These are phyloP conservation scores for Talaromyces proteolyticus DNA, from an alignment of 495 filamentous ascomycete species.

Conservation along the genomic window DNA sequence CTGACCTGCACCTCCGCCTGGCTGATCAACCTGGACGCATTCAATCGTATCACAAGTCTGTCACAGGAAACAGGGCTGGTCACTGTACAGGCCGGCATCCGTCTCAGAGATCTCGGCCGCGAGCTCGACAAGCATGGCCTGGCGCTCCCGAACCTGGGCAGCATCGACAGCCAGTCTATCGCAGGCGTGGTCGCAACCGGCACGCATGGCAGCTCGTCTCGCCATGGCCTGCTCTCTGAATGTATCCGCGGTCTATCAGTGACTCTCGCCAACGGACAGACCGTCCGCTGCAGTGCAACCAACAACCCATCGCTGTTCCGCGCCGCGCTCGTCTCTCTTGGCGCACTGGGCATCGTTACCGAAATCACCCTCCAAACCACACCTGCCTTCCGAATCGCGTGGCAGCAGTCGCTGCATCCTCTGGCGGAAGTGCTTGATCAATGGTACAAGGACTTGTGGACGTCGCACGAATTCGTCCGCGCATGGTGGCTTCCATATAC, in stretches of 20 bases:
- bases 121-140: conserved; percentile 67
- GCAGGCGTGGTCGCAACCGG: conserved; percentile 89
- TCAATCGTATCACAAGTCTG: conserved; percentile 63
- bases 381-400: conserved; percentile 71
- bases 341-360: conserved; percentile 83
- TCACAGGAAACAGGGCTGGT: conserved; percentile 57
- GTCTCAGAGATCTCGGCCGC: conserved; percentile 62
- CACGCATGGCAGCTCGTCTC: conserved; percentile 84
- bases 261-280: conserved; percentile 76
- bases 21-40: conserved; percentile 89
- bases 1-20: conserved; percentile 91
- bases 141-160: conserved; percentile 83
- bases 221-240: conserved; percentile 78
- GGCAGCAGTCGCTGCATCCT: conserved; percentile 72
- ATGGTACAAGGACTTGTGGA: conserved; percentile 80
- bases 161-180: conserved; percentile 90
- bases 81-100: conserved; percentile 80
- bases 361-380: conserved; percentile 81
- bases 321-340: conserved; percentile 80
- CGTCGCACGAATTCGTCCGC: conserved; percentile 75
- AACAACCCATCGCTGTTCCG: conserved; percentile 77
- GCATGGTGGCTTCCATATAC: conserved; percentile 98
- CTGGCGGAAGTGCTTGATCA: conserved; percentile 58
- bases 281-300: conserved; percentile 63
- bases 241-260: conserved; percentile 66